These are phyloP conservation scores for Talaromyces amestolkiae DNA, from an alignment of 2,329 filamentous ascomycete species.

Conservation along the genomic window DNA sequence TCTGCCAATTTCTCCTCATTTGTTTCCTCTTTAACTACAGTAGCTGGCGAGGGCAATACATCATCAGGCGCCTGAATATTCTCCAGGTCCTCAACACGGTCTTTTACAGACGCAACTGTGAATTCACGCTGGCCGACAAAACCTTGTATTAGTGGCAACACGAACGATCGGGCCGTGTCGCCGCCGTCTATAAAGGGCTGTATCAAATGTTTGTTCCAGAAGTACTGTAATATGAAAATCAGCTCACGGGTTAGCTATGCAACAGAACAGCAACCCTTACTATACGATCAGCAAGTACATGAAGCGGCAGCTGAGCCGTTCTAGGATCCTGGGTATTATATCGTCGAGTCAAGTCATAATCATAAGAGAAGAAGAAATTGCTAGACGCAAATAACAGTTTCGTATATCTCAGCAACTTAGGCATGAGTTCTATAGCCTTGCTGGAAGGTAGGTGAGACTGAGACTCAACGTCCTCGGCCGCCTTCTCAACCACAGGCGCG, in stretches of 20 bases:
- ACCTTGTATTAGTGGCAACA: slow-evolving; percentile 85
- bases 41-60: slow-evolving; percentile 18
- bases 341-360: slow-evolving; percentile 81
- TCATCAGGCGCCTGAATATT: slow-evolving; percentile 18
- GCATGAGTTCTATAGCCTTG: slow-evolving; percentile 62
- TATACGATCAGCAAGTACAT: slow-evolving; percentile 68
- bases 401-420: slow-evolving; percentile 79
- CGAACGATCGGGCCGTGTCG: slow-evolving; percentile 63
- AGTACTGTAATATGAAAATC: slow-evolving; percentile 56
- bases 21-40: slow-evolving; percentile 26
- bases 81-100: slow-evolving; percentile 13
- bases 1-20: slow-evolving; percentile 12
- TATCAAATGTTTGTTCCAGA: slow-evolving; percentile 83
- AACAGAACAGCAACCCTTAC: slow-evolving; percentile 37
- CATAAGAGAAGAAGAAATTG: slow-evolving; percentile 95
- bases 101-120: slow-evolving; percentile 56
- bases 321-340: slow-evolving; percentile 43
- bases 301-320: slow-evolving; percentile 58
- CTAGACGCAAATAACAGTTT: slow-evolving; percentile 79
- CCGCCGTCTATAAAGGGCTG: slow-evolving; percentile 67
- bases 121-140: slow-evolving; percentile 88
- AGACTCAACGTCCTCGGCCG: slow-evolving; percentile 19
- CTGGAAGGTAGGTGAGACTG: slow-evolving; percentile 24
- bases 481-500: slow-evolving; percentile 15
- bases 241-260: slow-evolving; percentile 10